Evolutionary conservation across 352 stramenopile species (phyloP).

Genomic region (Globisporangium ultimum): DNA sequence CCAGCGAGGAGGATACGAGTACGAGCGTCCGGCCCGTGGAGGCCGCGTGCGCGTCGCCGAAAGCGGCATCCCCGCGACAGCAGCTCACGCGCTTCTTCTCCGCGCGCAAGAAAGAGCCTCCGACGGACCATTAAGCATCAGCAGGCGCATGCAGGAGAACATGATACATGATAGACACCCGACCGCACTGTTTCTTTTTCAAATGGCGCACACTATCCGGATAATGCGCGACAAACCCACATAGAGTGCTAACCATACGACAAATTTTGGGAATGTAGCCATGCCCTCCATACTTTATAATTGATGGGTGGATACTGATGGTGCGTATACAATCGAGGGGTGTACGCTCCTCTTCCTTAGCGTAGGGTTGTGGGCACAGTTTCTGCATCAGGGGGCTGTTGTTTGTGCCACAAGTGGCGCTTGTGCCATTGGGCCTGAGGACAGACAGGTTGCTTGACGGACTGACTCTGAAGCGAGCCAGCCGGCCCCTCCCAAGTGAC

Average conservation of each 20-base stretch:
- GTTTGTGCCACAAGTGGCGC: neutral
- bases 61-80: slow-evolving; percentile 4
- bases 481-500: neutral
- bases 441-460: neutral
- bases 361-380: neutral
- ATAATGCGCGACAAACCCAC: no score
- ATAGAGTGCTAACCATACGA: no score
- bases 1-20: neutral
- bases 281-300: neutral
- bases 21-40: neutral
- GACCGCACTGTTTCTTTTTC: no score
- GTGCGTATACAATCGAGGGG: neutral
- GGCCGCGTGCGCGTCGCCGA: neutral
- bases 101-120: neutral
- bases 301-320: neutral
- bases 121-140: neutral
- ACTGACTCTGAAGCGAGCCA: neutral
- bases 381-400: neutral
- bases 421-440: neutral
- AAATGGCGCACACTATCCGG: no score
- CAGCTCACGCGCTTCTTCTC: slow-evolving; percentile 15
- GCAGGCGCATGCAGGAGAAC: no score
- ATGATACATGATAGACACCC: no score
- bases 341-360: neutral
- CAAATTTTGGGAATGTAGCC: neutral